These are phyloP conservation scores for Nidula microcarpa DNA, from an alignment of 768 basidiomycete species.

Conservation along the genomic window DNA sequence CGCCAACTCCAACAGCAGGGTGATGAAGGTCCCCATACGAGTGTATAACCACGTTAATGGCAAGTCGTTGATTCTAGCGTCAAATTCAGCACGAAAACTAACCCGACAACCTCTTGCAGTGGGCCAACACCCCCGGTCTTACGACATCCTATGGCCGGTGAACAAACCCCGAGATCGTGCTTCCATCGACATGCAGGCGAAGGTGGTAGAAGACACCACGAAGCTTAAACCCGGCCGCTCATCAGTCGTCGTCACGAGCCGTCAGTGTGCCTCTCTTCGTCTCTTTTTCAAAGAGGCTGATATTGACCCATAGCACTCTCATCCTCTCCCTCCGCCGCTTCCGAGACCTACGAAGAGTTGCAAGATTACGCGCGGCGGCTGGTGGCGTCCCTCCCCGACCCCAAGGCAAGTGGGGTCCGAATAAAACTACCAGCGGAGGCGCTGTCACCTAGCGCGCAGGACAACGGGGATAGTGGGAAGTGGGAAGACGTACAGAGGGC, in stretches of 20 bases:
- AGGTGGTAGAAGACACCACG: conserved; percentile 29
- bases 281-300: too few relatives aligned
- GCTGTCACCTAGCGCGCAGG: neutral
- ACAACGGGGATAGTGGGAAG: conserved; percentile 1
- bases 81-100: too few relatives aligned
- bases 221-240: conserved; percentile 6
- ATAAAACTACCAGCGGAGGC: neutral
- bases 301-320: too few relatives aligned
- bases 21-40: conserved; percentile 90
- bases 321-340: conserved; percentile 2
- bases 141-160: conserved; percentile 85
- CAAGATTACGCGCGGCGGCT: conserved; percentile 50
- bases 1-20: conserved; percentile 56
- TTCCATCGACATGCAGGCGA: conserved; percentile 29
- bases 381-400: conserved; percentile 40
- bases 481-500: conserved; percentile 14
- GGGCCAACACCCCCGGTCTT: conserved; percentile 54
- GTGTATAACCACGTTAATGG: conserved; percentile 87
- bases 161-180: conserved; percentile 27
- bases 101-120: conserved; percentile 25
- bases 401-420: conserved; percentile 3
- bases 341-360: conserved; percentile 39
- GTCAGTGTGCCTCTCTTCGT: too few relatives aligned
- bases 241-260: too few relatives aligned
- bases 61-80: conserved; percentile 25